Base-by-base conservation (phyloP, 306 rosid species). In the Malus fusca region DNA sequence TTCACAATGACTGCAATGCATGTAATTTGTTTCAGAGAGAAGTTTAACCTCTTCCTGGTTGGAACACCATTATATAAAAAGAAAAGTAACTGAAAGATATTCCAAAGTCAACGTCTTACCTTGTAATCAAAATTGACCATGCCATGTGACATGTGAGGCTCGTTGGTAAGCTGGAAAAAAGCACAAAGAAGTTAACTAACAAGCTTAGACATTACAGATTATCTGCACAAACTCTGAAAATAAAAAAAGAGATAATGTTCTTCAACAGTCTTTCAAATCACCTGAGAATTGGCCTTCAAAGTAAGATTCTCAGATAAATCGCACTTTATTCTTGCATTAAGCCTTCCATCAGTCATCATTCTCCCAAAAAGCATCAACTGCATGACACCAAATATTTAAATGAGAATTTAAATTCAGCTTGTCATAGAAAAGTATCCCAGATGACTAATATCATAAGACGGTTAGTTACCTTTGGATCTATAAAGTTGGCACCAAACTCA, bases 71-170 rank as follows among this genome's bases (percentile, higher is more conserved):
- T 53, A 53, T 19, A 71, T 17, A 28, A 33, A 42, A 42, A 44
- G 9, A 28, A 42, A 22, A 22, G 4, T 0, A 22, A 42, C 4
- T 11, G 11, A 68, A 42, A 62, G 17, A 25, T 59, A 40, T 25
- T 25, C 1, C 26, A 25, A 60, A 25, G 52, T 8, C 42, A 44
- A n/a, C 23, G 12, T 6, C 75, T 58, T n/a, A 96, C 99, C 97
- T 92, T 92, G 87, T 96, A 96, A 78, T 96, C 99, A 77, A 92
- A 90, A 87, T 90, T 89, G 77, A 82, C 58, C 90, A 96, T 88
- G 78, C 97, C 99, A 81, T 96, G 99, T 14, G 99, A 96, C 99
- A 92, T 91, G 33, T 96, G 99, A 14, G 99, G 98, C 77, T 96
- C 99, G 23, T 84, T 88, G 21, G 97, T 87, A 70, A 96, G 92